Evolutionary conservation across 1,284 basidiomycete species (phyloP).

Genomic region (Moniliophthora roreri): DNA sequence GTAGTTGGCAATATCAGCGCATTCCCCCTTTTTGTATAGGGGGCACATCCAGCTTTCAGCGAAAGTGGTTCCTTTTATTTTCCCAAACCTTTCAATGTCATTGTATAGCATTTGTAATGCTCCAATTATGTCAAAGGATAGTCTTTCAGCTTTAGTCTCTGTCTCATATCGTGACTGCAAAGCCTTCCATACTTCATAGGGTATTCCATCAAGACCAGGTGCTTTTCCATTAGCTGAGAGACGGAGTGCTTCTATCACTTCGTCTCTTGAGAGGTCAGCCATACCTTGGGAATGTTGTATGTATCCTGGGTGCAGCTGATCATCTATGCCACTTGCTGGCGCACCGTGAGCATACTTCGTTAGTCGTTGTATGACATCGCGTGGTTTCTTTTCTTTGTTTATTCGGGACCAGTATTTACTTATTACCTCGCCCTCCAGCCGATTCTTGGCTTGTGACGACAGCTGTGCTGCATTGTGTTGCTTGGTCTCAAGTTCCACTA

Average conservation of each 20-base stretch:
- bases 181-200: constrained; percentile 27
- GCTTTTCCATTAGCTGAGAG: constrained; percentile 23
- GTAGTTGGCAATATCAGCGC: constrained; percentile 14
- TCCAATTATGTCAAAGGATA: neutral
- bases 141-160: neutral
- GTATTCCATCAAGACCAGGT: constrained; percentile 27
- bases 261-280: constrained; percentile 18
- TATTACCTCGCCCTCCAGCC: constrained; percentile 23
- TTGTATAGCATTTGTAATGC: constrained; percentile 10
- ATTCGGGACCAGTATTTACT: constrained; percentile 26
- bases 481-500: constrained; percentile 10
- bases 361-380: constrained; percentile 15
- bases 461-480: constrained; percentile 6
- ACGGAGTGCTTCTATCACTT: constrained; percentile 18
- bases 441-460: constrained; percentile 10
- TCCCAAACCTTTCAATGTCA: constrained; percentile 28
- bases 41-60: constrained; percentile 33
- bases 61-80: constrained; percentile 19
- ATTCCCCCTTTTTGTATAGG: constrained; percentile 16
- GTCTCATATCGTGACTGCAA: constrained; percentile 7
- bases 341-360: neutral
- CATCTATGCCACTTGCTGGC: neutral
- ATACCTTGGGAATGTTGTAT: constrained; percentile 12
- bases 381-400: constrained; percentile 17
- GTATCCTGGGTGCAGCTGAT: neutral